These are phyloP conservation scores for Daphne laureola DNA, from an alignment of 441 rosid genomes.

Conservation along the genomic window DNA sequence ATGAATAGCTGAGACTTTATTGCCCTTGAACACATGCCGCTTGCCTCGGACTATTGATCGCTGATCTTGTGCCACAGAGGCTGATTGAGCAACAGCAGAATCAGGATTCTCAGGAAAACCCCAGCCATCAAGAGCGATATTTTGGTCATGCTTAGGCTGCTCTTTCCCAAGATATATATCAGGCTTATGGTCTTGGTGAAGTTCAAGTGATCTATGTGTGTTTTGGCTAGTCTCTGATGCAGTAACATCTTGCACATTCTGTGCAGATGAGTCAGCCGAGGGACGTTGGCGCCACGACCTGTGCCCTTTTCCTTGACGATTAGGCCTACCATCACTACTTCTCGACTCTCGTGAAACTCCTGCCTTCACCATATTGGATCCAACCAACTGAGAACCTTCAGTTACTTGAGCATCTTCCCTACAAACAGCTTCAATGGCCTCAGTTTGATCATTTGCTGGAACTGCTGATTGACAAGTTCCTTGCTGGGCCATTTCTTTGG, in stretches of 20 bases:
- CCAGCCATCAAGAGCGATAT: conserved; percentile 46
- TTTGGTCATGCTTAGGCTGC: conserved; percentile 41
- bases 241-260: conserved; percentile 29
- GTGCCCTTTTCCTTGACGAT: conserved; percentile 53
- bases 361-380: conserved; percentile 29
- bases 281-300: conserved; percentile 73
- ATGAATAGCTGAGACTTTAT: conserved; percentile 38
- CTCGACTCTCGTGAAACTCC: conserved; percentile 31
- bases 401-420: conserved; percentile 25
- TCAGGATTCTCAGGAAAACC: conserved; percentile 41
- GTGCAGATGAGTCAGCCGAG: conserved; percentile 33
- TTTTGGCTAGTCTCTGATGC: conserved; percentile 31
- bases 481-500: conserved; percentile 83
- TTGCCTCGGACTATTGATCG: conserved; percentile 44
- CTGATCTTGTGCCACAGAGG: conserved; percentile 44
- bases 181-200: conserved; percentile 30
- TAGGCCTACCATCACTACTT: conserved; percentile 50
- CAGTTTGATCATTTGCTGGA: conserved; percentile 23
- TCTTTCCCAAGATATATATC: conserved; percentile 36
- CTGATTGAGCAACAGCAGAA: conserved; percentile 19
- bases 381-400: conserved; percentile 32
- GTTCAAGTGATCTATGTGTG: conserved; percentile 30
- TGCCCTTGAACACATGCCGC: conserved; percentile 50
- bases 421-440: conserved; percentile 30
- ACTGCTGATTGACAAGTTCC: conserved; percentile 30